Evolutionary conservation across 108 stramenopile species (phyloP).

Genomic region (Parietichytrium sp.): DNA sequence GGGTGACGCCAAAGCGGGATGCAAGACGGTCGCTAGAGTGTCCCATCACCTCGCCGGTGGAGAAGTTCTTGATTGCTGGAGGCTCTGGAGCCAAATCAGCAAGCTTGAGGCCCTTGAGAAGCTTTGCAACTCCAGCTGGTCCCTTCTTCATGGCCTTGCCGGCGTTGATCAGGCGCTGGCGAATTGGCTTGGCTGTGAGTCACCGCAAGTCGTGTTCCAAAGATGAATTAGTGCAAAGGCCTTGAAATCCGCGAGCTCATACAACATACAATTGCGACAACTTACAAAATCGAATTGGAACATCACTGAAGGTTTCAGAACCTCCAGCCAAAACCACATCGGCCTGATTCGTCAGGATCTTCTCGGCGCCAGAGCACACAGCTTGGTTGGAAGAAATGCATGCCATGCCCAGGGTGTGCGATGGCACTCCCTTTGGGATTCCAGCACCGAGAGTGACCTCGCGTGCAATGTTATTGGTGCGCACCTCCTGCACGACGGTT

Average conservation of each 20-base stretch:
- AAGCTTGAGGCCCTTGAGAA: constrained; percentile 82
- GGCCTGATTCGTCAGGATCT: constrained; percentile 86
- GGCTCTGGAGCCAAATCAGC: constrained; percentile 87
- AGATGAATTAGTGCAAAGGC: neutral
- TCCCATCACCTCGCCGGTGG: constrained; percentile 99
- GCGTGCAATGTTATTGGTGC: constrained; percentile 89
- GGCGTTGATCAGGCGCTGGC: constrained; percentile 84
- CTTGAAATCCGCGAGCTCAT: too few species aligned
- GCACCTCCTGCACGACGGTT: constrained; percentile 83
- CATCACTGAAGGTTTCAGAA: constrained; percentile 88
- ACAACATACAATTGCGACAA: too few species aligned
- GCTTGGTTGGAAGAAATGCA: constrained; percentile 94
- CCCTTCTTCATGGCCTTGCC: constrained; percentile 95
- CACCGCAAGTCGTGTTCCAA: neutral
- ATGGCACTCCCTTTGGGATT: constrained; percentile 77
- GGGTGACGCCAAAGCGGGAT: constrained; percentile 86
- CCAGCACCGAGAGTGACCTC: constrained; percentile 92
- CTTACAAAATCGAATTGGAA: constrained; percentile 90
- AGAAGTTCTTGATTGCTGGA: constrained; percentile 97
- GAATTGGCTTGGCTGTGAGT: constrained; percentile 54
- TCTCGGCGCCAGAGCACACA: constrained; percentile 85
- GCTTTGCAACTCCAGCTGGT: constrained; percentile 67
- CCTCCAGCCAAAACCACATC: constrained; percentile 90
- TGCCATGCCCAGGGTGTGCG: constrained; percentile 89
- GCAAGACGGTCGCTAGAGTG: constrained; percentile 85